Conservation (phyloP, 345 rosid genomes). For the Murraya koenigii region DNA sequence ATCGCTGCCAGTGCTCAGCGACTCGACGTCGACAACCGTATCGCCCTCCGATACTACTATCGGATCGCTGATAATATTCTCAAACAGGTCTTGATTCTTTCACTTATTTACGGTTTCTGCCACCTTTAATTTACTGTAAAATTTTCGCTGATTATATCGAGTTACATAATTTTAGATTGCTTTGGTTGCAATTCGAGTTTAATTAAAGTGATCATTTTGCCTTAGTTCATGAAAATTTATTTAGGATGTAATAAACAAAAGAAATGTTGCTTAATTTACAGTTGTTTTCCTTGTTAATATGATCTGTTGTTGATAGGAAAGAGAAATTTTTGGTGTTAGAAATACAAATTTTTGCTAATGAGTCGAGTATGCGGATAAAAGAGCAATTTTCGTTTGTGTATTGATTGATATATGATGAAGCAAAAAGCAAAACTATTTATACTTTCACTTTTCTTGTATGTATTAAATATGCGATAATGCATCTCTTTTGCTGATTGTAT, state of each 20-base stretch:
- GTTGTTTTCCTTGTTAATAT: neutral
- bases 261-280: neutral
- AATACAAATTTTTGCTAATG: neutral
- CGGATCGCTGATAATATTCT: conserved; percentile 94
- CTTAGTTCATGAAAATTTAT: neutral
- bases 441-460: neutral
- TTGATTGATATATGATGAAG: neutral
- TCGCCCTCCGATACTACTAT: conserved; percentile 70
- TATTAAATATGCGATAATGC: neutral
- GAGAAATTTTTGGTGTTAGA: neutral
- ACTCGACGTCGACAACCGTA: conserved; percentile 78
- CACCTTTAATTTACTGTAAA: neutral
- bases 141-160: neutral
- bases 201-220: neutral
- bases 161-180: neutral
- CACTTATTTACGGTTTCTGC: neutral
- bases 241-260: neutral
- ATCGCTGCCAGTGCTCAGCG: conserved; percentile 69
- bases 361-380: neutral
- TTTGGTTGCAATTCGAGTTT: neutral
- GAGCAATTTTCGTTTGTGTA: neutral
- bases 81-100: conserved; percentile 58
- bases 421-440: neutral
- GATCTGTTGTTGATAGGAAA: neutral
- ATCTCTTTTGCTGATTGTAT: neutral